Evolutionary conservation across 805 yeast genomes (phyloP), one percentile per base, ranked within the genome.

Genomic region (Ascoidea tarda): DNA sequence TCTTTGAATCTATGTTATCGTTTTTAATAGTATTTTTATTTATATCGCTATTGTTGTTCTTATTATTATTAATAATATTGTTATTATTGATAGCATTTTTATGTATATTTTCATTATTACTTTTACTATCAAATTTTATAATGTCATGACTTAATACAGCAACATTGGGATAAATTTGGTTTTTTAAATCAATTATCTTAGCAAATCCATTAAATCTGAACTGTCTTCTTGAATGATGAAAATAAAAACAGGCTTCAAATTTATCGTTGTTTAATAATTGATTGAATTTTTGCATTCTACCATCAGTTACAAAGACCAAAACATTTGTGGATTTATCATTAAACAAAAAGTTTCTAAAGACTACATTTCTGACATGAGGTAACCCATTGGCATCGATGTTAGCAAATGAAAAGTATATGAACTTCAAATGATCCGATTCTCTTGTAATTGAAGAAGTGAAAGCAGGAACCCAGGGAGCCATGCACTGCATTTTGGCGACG

Each of bases 381-480:
- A 61, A 68, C 32, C 52, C 54, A 8, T 65, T 58, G 8, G 59
- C 46, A 59, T 78, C 85, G 44, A 84, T 77, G 5, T 90, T 85
- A 49, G 87, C 80, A 52, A 86, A 75, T 57, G 83, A 81, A 59
- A 86, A 82, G 5, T 82, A 66, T 16, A 77, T 71, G 56, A 84
- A 82, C 1, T 79, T 80, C 16, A 65, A 64, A 0, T 64, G 55
- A 51, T 68, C 72, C 28, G 63, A 59, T 54, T 78, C 82, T 42
- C 75, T 68, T 28, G 73, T 71, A 28, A 80, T 61, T 10, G 85
- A 78, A 53, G 74, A 73, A 33, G 70, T 69, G 58, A 85, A 81
- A 8, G 76, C 62, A 6, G 91, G 87, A 59, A 80, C 82, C 95
- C 95, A 85, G 3, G 89, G 85, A 33, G 87, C 90, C 75, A 79